phyloP scores from a whole-genome alignment of 2,329 filamentous ascomycete genomes.

The Hymenoscyphus repandus region DNA sequence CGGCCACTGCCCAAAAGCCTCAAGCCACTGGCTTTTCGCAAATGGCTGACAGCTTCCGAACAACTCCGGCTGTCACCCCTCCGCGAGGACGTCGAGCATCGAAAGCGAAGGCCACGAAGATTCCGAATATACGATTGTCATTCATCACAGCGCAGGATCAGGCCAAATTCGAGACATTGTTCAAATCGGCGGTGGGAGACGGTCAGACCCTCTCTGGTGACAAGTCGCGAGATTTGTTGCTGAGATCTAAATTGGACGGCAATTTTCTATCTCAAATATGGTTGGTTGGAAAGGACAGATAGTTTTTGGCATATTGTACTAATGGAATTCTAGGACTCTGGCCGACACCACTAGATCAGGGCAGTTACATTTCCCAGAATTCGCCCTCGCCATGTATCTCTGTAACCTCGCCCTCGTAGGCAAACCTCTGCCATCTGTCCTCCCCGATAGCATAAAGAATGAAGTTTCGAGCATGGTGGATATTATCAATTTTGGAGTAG shows the following conservation, averaged over 20 bases:
- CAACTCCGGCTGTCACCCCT: slow-evolving; percentile 36
- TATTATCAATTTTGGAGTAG: slow-evolving; percentile 92
- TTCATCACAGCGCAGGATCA: slow-evolving; percentile 96
- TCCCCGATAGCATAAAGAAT: slow-evolving; percentile 87
- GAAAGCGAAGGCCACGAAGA: slow-evolving; percentile 63
- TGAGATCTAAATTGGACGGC: slow-evolving; percentile 84
- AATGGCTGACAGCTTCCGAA: slow-evolving; percentile 63
- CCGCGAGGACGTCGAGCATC: slow-evolving; percentile 42
- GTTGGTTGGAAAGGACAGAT: slow-evolving; percentile 41
- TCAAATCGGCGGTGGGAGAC: slow-evolving; percentile 89
- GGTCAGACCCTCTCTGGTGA: slow-evolving; percentile 83
- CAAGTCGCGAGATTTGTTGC: slow-evolving; percentile 81
- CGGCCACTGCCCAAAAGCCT: slow-evolving; percentile 58
- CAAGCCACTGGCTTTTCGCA: slow-evolving; percentile 61
- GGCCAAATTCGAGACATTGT: slow-evolving; percentile 93
- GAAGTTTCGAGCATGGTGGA: slow-evolving; percentile 99
- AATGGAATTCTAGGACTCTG: slow-evolving; percentile 59
- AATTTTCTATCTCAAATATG: slow-evolving; percentile 89
- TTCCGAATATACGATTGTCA: slow-evolving; percentile 88
- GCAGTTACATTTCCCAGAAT: slow-evolving; percentile 94
- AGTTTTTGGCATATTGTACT: slow-evolving; percentile 10
- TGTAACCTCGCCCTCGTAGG: slow-evolving; percentile 91
- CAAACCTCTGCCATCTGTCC: slow-evolving; percentile 65
- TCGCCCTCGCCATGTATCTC: slow-evolving; percentile 95
- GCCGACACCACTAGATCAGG: slow-evolving; percentile 95